phyloP scores from a whole-genome alignment of 2,329 filamentous ascomycete species.

The Hortaea sp. region DNA sequence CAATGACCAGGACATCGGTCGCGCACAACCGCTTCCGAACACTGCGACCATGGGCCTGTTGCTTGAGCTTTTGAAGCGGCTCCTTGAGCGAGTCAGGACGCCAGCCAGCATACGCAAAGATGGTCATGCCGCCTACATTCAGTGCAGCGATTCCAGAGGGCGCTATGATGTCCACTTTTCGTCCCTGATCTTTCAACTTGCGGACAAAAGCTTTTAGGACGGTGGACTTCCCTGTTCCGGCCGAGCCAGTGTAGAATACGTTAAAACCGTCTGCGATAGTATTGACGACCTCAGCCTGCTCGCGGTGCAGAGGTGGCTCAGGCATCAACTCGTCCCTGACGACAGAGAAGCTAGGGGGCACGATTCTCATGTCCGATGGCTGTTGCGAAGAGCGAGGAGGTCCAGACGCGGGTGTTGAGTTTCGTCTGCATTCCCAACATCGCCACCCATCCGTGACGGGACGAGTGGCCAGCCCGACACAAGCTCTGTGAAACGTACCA shows the following conservation, averaged over 20 bases:
- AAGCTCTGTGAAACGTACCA: too few relatives aligned
- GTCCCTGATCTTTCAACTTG: slow-evolving; percentile 26
- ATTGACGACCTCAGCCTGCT: not conserved
- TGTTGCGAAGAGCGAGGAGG: too few relatives aligned
- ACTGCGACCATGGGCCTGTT: slow-evolving; percentile 10
- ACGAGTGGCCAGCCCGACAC: too few relatives aligned
- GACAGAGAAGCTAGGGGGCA: too few relatives aligned
- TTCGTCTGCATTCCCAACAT: too few relatives aligned
- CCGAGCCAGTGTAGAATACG: slow-evolving; percentile 56
- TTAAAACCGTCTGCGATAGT: slow-evolving; percentile 30
- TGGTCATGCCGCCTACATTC: slow-evolving; percentile 47
- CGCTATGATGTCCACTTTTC: slow-evolving; percentile 43
- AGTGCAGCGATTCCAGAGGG: slow-evolving; percentile 52
- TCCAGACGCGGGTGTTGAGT: too few relatives aligned
- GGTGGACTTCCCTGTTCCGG: slow-evolving; percentile 50
- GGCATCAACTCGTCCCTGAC: not conserved
- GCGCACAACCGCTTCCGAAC: not conserved
- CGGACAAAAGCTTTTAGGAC: slow-evolving; percentile 42
- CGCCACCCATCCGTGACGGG: too few relatives aligned
- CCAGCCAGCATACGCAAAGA: slow-evolving; percentile 50
- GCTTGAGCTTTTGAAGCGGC: slow-evolving; percentile 20
- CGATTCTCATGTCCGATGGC: too few relatives aligned
- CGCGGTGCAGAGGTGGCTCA: not conserved
- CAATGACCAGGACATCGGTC: slow-evolving; percentile 49
- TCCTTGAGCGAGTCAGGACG: slow-evolving; percentile 37